phyloP scores from a whole-genome alignment of 345 rosid genomes.

The Heritiera littoralis region DNA sequence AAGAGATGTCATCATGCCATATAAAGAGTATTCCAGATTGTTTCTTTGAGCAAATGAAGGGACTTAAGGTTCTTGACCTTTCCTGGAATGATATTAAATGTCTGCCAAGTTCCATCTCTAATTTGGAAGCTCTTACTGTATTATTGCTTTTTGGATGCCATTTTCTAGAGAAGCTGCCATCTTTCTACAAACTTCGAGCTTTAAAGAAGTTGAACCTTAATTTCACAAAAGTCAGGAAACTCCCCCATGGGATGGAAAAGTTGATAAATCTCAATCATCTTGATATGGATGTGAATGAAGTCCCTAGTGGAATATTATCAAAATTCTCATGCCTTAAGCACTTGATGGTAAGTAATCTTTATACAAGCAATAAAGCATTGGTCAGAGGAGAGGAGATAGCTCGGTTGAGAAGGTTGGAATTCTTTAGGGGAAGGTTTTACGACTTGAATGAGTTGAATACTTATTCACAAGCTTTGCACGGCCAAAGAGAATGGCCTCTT shows the following conservation, averaged over 20 bases:
- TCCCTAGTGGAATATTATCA: constrained; percentile 12
- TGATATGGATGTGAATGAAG: neutral
- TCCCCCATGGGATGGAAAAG: no score
- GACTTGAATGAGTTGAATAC: neutral
- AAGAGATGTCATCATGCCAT: neutral
- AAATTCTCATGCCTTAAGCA: constrained; percentile 15
- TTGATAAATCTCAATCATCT: constrained; percentile 14
- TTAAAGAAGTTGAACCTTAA: neutral
- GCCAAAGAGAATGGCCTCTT: neutral
- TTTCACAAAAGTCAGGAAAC: no score
- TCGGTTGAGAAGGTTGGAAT: constrained; percentile 18
- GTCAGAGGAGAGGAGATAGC: constrained; percentile 18
- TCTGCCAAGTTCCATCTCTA: no score
- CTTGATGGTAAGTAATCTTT: neutral
- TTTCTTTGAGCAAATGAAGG: no score
- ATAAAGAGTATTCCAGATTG: neutral
- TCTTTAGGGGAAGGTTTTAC: neutral
- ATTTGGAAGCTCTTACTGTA: constrained; percentile 20
- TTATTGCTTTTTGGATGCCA: neutral
- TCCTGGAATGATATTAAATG: no score
- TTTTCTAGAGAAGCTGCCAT: neutral
- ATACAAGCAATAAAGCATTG: neutral
- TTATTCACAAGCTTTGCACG: neutral
- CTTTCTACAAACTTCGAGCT: constrained; percentile 10
- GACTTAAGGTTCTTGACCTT: no score